Percentiles rank a stretch among this genome's conserved stretches.
Evolutionary conservation across 192 early-diverging fungal species (phyloP).

Genomic region (Rhizophagus prolifer): DNA sequence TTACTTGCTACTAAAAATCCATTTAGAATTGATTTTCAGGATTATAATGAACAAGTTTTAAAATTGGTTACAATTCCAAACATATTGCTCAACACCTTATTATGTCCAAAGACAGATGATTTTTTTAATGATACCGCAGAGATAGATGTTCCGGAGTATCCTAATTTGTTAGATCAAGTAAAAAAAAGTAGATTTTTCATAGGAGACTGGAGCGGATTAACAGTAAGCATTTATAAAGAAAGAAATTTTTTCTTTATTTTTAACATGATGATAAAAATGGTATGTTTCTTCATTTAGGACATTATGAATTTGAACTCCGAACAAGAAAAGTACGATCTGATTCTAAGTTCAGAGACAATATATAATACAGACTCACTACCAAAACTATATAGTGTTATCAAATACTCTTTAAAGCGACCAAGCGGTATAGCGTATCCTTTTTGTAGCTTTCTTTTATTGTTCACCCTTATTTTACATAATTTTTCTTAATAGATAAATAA

Average conservation of each 20-base stretch:
- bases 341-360: constrained; percentile 79
- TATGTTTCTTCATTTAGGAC: constrained; percentile 28
- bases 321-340: constrained; percentile 62
- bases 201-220: constrained; percentile 67
- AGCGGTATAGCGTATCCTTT: constrained; percentile 45
- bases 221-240: constrained; percentile 20
- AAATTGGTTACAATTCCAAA: constrained; percentile 90
- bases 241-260: background rate
- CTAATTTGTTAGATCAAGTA: constrained; percentile 36
- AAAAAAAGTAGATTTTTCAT: constrained; percentile 57
- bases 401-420: constrained; percentile 52
- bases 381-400: constrained; percentile 62
- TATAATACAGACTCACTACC: constrained; percentile 65
- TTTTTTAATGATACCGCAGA: constrained; percentile 44
- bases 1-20: constrained; percentile 53
- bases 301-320: constrained; percentile 44
- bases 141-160: constrained; percentile 39
- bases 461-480: background rate
- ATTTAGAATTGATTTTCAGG: constrained; percentile 78
- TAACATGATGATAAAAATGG: background rate
- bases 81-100: constrained; percentile 75
- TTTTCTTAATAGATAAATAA: background rate
- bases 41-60: constrained; percentile 90
- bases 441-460: background rate
- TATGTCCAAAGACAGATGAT: constrained; percentile 38